These are phyloP conservation scores for Obba rivulosa DNA, from an alignment of 768 basidiomycete species.

Conservation along the genomic window DNA sequence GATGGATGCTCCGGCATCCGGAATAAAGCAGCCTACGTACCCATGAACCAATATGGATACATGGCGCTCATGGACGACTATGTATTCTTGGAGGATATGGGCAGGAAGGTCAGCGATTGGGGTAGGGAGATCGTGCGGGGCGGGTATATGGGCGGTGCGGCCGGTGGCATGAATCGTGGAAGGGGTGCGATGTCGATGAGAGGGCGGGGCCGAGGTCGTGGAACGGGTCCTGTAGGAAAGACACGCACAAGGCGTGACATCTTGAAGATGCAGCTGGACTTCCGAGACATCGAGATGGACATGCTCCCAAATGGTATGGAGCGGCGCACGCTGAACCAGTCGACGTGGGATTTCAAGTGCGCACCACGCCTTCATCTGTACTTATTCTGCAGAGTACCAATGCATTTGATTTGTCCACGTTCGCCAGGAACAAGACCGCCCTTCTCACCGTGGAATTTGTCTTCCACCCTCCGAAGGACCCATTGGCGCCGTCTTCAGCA, in stretches of 20 bases:
- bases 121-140: constrained; percentile 64
- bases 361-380: constrained; percentile 21
- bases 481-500: constrained; percentile 34
- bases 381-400: constrained; percentile 2
- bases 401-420: constrained; percentile 1
- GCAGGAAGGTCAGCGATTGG: constrained; percentile 70
- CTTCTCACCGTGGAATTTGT: constrained; percentile 71
- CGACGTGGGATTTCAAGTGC: constrained; percentile 78
- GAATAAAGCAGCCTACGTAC: constrained; percentile 66
- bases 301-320: constrained; percentile 82
- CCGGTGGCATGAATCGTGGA: background rate
- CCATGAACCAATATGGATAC: constrained; percentile 82
- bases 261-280: constrained; percentile 63
- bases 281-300: constrained; percentile 67
- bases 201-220: constrained; percentile 26
- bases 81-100: constrained; percentile 76
- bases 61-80: constrained; percentile 90
- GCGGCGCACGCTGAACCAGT: constrained; percentile 69
- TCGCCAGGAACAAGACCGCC: constrained; percentile 54
- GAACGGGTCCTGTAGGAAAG: constrained; percentile 25
- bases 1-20: constrained; percentile 67
- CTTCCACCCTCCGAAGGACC: constrained; percentile 50
- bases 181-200: constrained; percentile 13
- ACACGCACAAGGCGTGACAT: constrained; percentile 57
- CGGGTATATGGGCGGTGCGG: constrained; percentile 38